Base-by-base conservation (phyloP, 1,284 basidiomycete genomes). In the Ceratobasidium sp. region DNA sequence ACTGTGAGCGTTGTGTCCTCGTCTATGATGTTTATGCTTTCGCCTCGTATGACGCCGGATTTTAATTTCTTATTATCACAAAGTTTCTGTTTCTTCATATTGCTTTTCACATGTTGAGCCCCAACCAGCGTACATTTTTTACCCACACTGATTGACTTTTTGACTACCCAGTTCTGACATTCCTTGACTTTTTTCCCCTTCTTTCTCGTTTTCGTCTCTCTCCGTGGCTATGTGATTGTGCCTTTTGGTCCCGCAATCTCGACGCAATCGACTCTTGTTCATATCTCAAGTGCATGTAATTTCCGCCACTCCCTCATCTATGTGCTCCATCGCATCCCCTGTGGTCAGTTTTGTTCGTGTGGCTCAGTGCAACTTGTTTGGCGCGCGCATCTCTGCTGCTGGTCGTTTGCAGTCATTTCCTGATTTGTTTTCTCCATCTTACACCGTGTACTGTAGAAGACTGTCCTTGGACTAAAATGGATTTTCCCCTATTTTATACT, bases 191-290 rank as follows among this genome's bases (percentile, higher is more conserved):
- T 70, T 59, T 69, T 62, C 33, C 38, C 16, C n/a, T 5, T 55
- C 20, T 38, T 73, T 62, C n/a, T n/a, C n/a, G n/a, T n/a, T 73
- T n/a, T 46, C 69, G 48, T 23, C 62, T 35, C 23, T 73, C 69
- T 30, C 54, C 44, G 52, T 35, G 55, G 35, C 60, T 57, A 46
- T 73, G 57, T 35, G 48, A 35, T 70, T 70, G 50, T 57, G 38
- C 38, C 44, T 65, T 54, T 55, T 70, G 38, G 65, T 44, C 10
- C 33, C 50, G 62, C 38, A 65, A 33, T 65, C 41, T 65, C 62
- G 62, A 46, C 62, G 55, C 69, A 73, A 73, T 73, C 69, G 69
- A 73, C 46, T 62, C 69, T 23, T 57, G 55, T 73, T 23, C 57
- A 48, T 73, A 35, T 71, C 20, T 73, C 50, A 65, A 44, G 23